Evolutionary conservation across 352 stramenopile species (phyloP).

Genomic region (Globisporangium nunn): DNA sequence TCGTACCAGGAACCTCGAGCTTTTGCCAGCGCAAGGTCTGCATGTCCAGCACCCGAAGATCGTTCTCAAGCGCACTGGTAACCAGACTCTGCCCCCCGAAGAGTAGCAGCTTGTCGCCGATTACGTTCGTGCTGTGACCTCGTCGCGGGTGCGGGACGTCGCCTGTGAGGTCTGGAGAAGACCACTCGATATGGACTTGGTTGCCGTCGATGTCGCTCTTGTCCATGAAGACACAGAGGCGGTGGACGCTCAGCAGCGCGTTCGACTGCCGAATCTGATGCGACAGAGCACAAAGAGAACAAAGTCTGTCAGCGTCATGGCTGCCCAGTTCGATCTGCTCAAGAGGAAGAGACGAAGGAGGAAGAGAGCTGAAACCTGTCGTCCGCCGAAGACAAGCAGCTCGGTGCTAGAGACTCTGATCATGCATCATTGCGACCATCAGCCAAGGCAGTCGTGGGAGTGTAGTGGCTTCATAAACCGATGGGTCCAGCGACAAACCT

Average conservation of each 20-base stretch:
- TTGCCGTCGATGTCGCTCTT: slow-evolving; percentile 1
- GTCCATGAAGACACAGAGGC: slow-evolving; percentile 14
- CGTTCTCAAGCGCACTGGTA: slow-evolving; percentile 39
- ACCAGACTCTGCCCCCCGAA: slow-evolving; percentile 53
- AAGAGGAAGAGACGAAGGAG: neutral
- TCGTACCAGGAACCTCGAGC: slow-evolving; percentile 23
- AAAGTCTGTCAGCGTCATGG: neutral
- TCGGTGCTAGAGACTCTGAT: slow-evolving; percentile 28
- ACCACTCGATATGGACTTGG: slow-evolving; percentile 25
- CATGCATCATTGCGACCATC: neutral
- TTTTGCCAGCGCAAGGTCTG: slow-evolving; percentile 23
- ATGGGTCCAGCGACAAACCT: slow-evolving; percentile 15
- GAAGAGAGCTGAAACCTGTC: slow-evolving; percentile 27
- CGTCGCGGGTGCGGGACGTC: slow-evolving; percentile 34
- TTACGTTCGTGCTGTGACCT: slow-evolving; percentile 50
- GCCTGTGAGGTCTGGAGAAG: slow-evolving; percentile 22
- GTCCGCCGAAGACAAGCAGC: slow-evolving; percentile 58
- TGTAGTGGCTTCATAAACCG: neutral
- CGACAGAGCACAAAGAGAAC: neutral
- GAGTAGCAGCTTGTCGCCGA: slow-evolving; percentile 52
- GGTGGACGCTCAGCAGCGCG: slow-evolving; percentile 42
- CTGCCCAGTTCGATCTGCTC: neutral
- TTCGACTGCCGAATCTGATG: slow-evolving; percentile 60
- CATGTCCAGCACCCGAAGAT: slow-evolving; percentile 41
- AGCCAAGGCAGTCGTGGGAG: neutral